These are phyloP conservation scores for Bocquillonia castaneifolia DNA, from an alignment of 441 rosid genomes.

Conservation along the genomic window DNA sequence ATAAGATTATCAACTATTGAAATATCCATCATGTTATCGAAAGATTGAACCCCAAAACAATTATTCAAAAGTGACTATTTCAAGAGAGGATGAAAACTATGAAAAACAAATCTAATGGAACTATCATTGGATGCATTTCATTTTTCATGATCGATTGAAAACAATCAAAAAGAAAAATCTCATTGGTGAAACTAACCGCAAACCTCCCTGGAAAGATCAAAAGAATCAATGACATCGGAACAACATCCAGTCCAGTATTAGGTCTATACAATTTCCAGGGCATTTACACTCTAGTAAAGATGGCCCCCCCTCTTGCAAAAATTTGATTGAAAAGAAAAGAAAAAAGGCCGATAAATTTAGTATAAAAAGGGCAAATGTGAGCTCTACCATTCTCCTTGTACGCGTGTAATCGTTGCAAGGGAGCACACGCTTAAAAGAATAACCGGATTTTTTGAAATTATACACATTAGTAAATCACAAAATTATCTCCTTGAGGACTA, in stretches of 20 bases:
- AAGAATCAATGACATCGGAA: constrained; percentile 20
- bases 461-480: constrained; percentile 37
- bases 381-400: constrained; percentile 14
- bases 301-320: constrained; percentile 7
- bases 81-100: too few relatives aligned
- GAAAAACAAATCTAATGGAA: too few relatives aligned
- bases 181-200: background rate
- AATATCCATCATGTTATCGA: too few relatives aligned
- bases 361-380: constrained; percentile 13
- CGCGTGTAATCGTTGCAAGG: constrained; percentile 3
- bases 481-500: constrained; percentile 69
- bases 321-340: constrained; percentile 6
- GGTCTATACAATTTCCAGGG: constrained; percentile 26
- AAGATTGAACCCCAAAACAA: too few relatives aligned
- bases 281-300: constrained; percentile 7
- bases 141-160: constrained; percentile 1
- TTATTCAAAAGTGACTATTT: too few relatives aligned
- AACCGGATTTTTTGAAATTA: constrained; percentile 10
- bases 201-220: constrained; percentile 11
- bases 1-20: too few relatives aligned
- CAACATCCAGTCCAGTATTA: background rate
- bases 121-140: too few relatives aligned
- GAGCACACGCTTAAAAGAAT: background rate
- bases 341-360: background rate
- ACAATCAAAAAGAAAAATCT: background rate